Percentiles rank a stretch among this genome's conserved stretches.
phyloP scores from a whole-genome alignment of 495 filamentous ascomycete genomes.

The Penicillium longicatenatum region DNA sequence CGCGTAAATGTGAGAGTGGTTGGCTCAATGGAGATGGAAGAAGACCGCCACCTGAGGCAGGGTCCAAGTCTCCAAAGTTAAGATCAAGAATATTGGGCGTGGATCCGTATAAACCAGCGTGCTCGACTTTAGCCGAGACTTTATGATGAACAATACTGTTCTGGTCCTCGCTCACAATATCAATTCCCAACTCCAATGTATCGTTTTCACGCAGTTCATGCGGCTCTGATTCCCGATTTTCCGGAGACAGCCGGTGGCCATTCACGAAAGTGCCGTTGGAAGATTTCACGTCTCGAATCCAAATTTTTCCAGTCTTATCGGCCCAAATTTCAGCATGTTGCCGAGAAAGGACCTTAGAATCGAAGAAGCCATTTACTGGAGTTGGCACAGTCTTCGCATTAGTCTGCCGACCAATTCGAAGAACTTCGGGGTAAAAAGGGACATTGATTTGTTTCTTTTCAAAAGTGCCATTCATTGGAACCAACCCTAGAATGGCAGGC shows the following conservation, averaged over 20 bases:
- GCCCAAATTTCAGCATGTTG: constrained; percentile 98
- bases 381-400: constrained; percentile 94
- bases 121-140: constrained; percentile 92
- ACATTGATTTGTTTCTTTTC: constrained; percentile 94
- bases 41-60: constrained; percentile 65
- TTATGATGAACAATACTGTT: constrained; percentile 98
- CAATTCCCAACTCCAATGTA: constrained; percentile 90
- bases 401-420: constrained; percentile 94
- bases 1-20: constrained; percentile 61
- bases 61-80: constrained; percentile 85
- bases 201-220: constrained; percentile 88
- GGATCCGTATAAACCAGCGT: constrained; percentile 75
- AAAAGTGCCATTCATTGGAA: constrained; percentile 91
- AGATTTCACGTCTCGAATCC: constrained; percentile 96
- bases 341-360: constrained; percentile 94
- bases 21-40: constrained; percentile 62
- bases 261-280: constrained; percentile 99
- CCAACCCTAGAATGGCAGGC: constrained; percentile 75
- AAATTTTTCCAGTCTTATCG: constrained; percentile 84
- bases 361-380: constrained; percentile 88
- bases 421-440: constrained; percentile 82
- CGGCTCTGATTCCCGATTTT: constrained; percentile 93
- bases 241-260: constrained; percentile 81
- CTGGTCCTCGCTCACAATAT: constrained; percentile 97
- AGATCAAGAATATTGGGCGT: constrained; percentile 77